Conservation (phyloP, 75 land plant species). For the Sequoiadendron giganteum region DNA sequence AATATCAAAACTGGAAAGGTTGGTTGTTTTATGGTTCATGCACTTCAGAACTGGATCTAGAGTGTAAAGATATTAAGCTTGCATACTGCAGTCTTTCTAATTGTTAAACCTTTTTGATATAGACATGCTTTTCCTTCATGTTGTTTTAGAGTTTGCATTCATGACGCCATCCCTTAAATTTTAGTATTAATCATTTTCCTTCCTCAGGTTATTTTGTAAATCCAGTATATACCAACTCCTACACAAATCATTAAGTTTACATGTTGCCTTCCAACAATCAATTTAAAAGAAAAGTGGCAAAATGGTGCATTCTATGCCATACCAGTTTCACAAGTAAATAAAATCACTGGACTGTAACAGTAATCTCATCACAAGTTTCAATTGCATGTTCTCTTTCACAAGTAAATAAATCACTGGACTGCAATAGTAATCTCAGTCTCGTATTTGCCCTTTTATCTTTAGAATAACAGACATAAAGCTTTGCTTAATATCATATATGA, state of each 20-base stretch:
- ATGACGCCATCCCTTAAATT: not conserved
- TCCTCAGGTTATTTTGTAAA: not conserved
- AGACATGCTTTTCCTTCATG: not conserved
- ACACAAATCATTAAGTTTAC: not conserved
- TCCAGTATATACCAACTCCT: not conserved
- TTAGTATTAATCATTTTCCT: not conserved
- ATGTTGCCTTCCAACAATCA: not conserved
- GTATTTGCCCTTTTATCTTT: no score
- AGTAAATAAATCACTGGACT: no score
- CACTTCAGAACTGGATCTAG: not conserved
- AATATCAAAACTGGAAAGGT: constrained; percentile 86
- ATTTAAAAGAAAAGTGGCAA: not conserved
- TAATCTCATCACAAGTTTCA: no score
- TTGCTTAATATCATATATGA: no score
- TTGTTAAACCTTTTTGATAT: not conserved
- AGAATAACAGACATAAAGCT: no score
- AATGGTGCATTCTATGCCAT: not conserved
- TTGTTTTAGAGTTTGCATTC: not conserved
- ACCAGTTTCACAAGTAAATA: not conserved
- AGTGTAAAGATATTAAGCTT: not conserved
- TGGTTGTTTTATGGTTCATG: not conserved
- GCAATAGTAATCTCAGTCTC: no score
- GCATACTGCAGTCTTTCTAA: not conserved
- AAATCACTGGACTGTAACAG: no score
- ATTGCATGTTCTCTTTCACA: no score